Evolutionary conservation across 768 basidiomycete species (phyloP).

Genomic region (Leccinum broughii): DNA sequence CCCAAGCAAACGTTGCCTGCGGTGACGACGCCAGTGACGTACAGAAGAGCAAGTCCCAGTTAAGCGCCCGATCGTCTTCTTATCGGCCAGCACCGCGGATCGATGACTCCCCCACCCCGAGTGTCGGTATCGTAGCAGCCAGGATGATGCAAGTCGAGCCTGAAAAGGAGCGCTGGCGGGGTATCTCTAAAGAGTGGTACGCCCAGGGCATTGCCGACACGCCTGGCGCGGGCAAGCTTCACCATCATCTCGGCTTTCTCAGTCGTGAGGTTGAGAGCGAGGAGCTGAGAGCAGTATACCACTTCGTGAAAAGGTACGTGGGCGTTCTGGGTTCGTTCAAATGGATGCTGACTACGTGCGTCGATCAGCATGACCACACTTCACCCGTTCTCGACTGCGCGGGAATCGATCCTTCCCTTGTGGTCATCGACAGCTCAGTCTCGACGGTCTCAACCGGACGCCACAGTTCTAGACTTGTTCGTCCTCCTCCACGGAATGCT

Average conservation of each 20-base stretch:
- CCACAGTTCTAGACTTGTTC: slow-evolving; percentile 75
- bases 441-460: slow-evolving; percentile 74
- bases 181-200: slow-evolving; percentile 92
- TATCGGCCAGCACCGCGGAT: slow-evolving; percentile 54
- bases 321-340: not conserved
- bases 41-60: slow-evolving; percentile 40
- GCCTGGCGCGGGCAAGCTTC: slow-evolving; percentile 92
- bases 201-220: slow-evolving; percentile 80
- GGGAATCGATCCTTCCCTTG: slow-evolving; percentile 86
- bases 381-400: slow-evolving; percentile 84
- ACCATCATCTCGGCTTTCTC: slow-evolving; percentile 90
- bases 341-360: slow-evolving; percentile 8
- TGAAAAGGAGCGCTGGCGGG: slow-evolving; percentile 90
- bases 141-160: slow-evolving; percentile 82
- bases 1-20: slow-evolving; percentile 41
- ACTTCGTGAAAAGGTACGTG: slow-evolving; percentile 89
- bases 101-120: slow-evolving; percentile 67
- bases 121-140: slow-evolving; percentile 85
- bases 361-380: slow-evolving; percentile 79
- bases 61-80: slow-evolving; percentile 36
- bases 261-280: slow-evolving; percentile 81
- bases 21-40: slow-evolving; percentile 21
- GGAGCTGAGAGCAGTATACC: slow-evolving; percentile 85
- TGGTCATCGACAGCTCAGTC: slow-evolving; percentile 71
- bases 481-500: slow-evolving; percentile 95